phyloP scores from a whole-genome alignment of 768 basidiomycete species.

The Termitomyces eurrhizus region DNA sequence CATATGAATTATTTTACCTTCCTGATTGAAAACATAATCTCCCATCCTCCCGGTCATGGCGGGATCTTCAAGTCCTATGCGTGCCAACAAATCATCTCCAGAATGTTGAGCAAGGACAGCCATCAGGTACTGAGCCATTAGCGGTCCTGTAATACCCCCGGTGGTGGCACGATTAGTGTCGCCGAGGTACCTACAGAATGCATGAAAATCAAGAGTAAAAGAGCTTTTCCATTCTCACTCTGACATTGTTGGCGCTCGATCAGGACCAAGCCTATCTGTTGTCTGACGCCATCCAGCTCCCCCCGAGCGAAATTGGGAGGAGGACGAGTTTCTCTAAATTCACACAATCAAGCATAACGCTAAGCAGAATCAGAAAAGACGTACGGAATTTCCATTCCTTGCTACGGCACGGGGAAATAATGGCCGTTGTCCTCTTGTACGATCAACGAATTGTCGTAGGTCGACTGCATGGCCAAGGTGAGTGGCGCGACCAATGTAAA shows the following conservation, averaged over 20 bases:
- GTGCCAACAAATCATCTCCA: constrained; percentile 39
- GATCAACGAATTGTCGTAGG: constrained; percentile 34
- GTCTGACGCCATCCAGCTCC: constrained; percentile 10
- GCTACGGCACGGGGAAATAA: constrained; percentile 5
- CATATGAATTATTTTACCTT: constrained; percentile 43
- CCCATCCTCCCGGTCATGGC: constrained; percentile 62
- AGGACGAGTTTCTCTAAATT: constrained; percentile 11
- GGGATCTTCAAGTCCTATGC: constrained; percentile 26
- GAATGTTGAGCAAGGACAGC: constrained; percentile 51
- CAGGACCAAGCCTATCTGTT: constrained; percentile 10
- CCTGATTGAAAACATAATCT: constrained; percentile 91
- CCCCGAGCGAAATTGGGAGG: constrained; percentile 14
- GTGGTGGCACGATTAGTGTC: constrained; percentile 24
- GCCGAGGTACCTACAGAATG: constrained; percentile 27
- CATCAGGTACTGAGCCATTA: constrained; percentile 74
- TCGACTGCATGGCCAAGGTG: constrained; percentile 22
- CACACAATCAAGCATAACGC: neutral
- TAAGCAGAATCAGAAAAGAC: neutral
- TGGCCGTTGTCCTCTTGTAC: constrained; percentile 22
- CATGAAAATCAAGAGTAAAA: neutral
- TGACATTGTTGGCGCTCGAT: constrained; percentile 42
- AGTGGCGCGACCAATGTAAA: neutral
- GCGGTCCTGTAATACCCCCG: constrained; percentile 42
- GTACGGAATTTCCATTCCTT: constrained; percentile 7
- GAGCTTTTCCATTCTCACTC: constrained; percentile 37